Conservation (phyloP, 257 asterid species). For the Handroanthus guayacan region DNA sequence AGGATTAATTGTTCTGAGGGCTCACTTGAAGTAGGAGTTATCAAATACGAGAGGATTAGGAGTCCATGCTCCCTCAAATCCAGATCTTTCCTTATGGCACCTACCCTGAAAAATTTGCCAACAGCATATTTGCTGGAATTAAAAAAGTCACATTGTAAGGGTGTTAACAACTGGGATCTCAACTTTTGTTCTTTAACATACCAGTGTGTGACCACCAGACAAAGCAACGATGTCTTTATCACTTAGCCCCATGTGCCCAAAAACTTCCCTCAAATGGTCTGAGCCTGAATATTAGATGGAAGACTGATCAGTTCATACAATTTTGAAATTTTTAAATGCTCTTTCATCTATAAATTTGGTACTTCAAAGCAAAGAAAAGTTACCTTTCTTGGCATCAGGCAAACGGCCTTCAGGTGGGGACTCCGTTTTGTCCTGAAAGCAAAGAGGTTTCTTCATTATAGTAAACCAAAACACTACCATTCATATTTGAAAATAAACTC, state of each 20-base stretch:
- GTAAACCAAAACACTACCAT: neutral
- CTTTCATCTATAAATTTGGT: neutral
- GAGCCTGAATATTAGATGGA: slow-evolving; percentile 43
- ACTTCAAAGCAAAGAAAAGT: neutral
- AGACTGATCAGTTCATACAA: neutral
- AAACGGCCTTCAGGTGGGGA: slow-evolving; percentile 64
- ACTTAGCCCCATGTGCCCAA: slow-evolving; percentile 57
- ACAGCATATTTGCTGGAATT: neutral
- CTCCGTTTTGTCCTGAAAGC: slow-evolving; percentile 55
- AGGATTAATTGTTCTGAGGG: neutral
- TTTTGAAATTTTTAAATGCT: neutral
- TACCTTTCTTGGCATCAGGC: slow-evolving; percentile 63
- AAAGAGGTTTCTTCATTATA: neutral
- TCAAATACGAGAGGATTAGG: slow-evolving; percentile 62
- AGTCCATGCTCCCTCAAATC: slow-evolving; percentile 65
- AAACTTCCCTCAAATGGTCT: slow-evolving; percentile 62
- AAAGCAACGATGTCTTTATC: slow-evolving; percentile 62
- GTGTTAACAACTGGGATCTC: neutral
- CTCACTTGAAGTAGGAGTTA: slow-evolving; percentile 60
- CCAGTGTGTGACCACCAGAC: slow-evolving; percentile 66
- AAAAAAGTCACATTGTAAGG: slow-evolving; percentile 1
- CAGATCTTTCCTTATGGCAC: slow-evolving; percentile 64
- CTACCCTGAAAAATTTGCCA: slow-evolving; percentile 47
- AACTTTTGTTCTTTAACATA: slow-evolving; percentile 24
- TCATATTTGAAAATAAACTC: neutral